Evolutionary conservation across 2,329 filamentous ascomycete species (phyloP).

Genomic region (Penicillium freii): DNA sequence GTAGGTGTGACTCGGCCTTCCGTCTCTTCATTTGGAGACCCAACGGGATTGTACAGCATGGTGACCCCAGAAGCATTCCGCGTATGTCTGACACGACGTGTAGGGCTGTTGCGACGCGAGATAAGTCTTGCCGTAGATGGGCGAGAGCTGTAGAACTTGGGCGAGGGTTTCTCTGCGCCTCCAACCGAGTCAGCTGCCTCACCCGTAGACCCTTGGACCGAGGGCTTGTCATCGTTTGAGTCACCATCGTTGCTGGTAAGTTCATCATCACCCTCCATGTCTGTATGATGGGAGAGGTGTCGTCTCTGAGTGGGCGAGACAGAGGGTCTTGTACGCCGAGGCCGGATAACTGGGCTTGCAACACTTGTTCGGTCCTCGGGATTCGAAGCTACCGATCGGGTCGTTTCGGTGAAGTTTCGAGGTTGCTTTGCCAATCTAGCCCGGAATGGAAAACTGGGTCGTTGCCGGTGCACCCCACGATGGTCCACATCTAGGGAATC

Average conservation of each 20-base stretch:
- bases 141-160: constrained; percentile 39
- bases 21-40: constrained; percentile 38
- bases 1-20: constrained; percentile 25
- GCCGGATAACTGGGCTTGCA: constrained; percentile 36
- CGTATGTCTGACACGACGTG: constrained; percentile 53
- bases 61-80: constrained; percentile 79
- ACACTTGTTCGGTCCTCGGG: constrained; percentile 50
- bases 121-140: constrained; percentile 45
- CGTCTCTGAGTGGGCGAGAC: constrained; percentile 37
- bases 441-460: constrained; percentile 51
- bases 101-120: constrained; percentile 37
- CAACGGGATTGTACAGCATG: constrained; percentile 74
- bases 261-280: constrained; percentile 87
- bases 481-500: constrained; percentile 58
- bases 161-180: constrained; percentile 29
- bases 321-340: constrained; percentile 32
- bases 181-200: constrained; percentile 14
- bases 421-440: constrained; percentile 25
- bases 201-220: constrained; percentile 18
- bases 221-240: constrained; percentile 26
- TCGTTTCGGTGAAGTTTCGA: constrained; percentile 52
- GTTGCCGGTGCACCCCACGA: constrained; percentile 54
- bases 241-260: constrained; percentile 73
- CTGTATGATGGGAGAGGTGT: constrained; percentile 61
- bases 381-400: constrained; percentile 57